Evolutionary conservation across 495 filamentous ascomycete genomes (phyloP).

Genomic region (Tuber borchii): DNA sequence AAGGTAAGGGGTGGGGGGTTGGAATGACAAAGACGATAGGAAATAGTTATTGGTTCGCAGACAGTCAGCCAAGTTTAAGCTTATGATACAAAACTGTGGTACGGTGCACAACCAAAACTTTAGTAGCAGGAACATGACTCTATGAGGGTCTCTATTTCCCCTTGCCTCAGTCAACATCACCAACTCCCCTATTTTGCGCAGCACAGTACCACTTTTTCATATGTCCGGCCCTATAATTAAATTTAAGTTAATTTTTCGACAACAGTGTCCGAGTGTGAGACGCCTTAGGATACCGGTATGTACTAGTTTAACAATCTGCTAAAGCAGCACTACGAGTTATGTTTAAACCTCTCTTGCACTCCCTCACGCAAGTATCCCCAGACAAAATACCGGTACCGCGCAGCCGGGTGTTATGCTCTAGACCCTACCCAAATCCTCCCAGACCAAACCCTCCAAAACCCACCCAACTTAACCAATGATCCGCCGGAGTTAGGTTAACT

Average conservation of each 20-base stretch:
- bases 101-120: neutral
- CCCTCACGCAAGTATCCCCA: neutral
- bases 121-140: neutral
- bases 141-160: neutral
- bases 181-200: neutral
- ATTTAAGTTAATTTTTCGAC: neutral
- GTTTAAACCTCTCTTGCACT: neutral
- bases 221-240: neutral
- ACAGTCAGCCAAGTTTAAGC: neutral
- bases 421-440: no score
- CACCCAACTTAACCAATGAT: neutral
- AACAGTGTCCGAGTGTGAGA: no score
- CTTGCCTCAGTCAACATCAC: neutral
- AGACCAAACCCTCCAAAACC: neutral
- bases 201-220: neutral
- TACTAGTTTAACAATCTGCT: neutral
- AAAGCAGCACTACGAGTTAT: neutral
- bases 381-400: neutral
- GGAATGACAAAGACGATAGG: neutral
- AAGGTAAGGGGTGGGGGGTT: neutral
- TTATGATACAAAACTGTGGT: conserved; percentile 16
- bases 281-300: no score
- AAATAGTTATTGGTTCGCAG: neutral
- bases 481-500: neutral
- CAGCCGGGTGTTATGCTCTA: neutral